Conservation (phyloP, 2,329 filamentous ascomycete genomes). For the Scytalidium lignicola region DNA sequence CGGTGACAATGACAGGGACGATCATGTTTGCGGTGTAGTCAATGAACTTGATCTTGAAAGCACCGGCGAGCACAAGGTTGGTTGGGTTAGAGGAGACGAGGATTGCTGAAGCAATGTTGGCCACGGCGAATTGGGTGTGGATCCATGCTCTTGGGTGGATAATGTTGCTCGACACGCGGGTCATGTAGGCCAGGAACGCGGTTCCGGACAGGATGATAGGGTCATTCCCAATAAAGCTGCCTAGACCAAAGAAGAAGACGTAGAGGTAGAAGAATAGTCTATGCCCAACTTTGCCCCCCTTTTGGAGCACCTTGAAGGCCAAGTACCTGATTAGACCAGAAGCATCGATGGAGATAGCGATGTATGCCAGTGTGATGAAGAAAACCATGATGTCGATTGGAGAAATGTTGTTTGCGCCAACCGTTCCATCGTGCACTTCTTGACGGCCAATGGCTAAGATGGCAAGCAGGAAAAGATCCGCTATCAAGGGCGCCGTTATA, state of each 20-base stretch:
- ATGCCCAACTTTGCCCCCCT: constrained; percentile 62
- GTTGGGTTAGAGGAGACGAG: constrained; percentile 75
- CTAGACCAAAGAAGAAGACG: constrained; percentile 63
- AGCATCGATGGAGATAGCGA: constrained; percentile 72
- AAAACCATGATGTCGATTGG: constrained; percentile 72
- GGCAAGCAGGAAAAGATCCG: constrained; percentile 66
- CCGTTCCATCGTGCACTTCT: constrained; percentile 64
- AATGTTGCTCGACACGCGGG: constrained; percentile 68
- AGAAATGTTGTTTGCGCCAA: constrained; percentile 60
- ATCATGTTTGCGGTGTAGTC: constrained; percentile 75
- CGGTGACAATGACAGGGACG: constrained; percentile 64
- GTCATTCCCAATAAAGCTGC: constrained; percentile 68
- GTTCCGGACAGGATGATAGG: constrained; percentile 71
- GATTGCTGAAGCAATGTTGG: constrained; percentile 70
- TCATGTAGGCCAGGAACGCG: constrained; percentile 73
- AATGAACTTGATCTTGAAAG: constrained; percentile 67
- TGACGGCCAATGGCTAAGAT: constrained; percentile 60
- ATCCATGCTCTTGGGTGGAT: constrained; percentile 68
- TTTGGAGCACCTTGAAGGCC: constrained; percentile 65
- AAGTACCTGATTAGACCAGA: constrained; percentile 67
- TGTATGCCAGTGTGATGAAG: constrained; percentile 69
- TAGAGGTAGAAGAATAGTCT: constrained; percentile 69
- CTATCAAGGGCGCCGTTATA: constrained; percentile 64
- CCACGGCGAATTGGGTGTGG: constrained; percentile 64
- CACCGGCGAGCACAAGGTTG: constrained; percentile 68